Percentiles rank a stretch among this genome's conserved stretches.
These are phyloP conservation scores for Apium graveolens DNA, from an alignment of 129 eudicot species.

Conservation along the genomic window DNA sequence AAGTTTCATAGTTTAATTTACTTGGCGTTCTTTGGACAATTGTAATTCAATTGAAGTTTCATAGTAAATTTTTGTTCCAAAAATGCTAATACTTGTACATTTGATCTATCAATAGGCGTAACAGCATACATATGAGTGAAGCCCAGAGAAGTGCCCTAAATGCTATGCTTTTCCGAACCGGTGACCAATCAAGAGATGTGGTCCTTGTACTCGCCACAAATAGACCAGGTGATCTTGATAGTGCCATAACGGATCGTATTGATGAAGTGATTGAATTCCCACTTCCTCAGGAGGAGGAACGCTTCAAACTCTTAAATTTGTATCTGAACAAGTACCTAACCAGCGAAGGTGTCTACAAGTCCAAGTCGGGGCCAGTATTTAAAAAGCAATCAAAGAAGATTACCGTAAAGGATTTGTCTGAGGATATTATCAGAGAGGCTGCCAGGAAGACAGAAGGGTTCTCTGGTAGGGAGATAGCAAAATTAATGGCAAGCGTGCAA, in stretches of 20 bases:
- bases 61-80: neutral
- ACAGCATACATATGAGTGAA: constrained; percentile 99
- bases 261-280: constrained; percentile 97
- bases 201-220: constrained; percentile 98
- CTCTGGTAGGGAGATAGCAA: constrained; percentile 95
- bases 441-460: constrained; percentile 83
- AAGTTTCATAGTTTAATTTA: neutral
- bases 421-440: constrained; percentile 72
- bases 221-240: constrained; percentile 90
- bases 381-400: constrained; percentile 56
- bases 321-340: constrained; percentile 69
- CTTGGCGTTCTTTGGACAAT: neutral
- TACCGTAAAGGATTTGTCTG: constrained; percentile 61
- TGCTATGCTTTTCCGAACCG: constrained; percentile 91
- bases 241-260: constrained; percentile 91
- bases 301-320: constrained; percentile 70
- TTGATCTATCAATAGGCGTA: constrained; percentile 47
- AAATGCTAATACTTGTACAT: neutral
- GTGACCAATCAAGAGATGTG: constrained; percentile 96
- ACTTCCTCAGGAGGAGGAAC: constrained; percentile 79
- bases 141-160: constrained; percentile 93
- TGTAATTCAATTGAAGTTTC: neutral
- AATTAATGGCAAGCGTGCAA: constrained; percentile 85
- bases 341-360: constrained; percentile 26
- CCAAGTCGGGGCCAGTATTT: constrained; percentile 50